Evolutionary conservation across 2,329 filamentous ascomycete species (phyloP), one percentile per base, ranked within the genome.

Genomic region (Neonectria sp.): DNA sequence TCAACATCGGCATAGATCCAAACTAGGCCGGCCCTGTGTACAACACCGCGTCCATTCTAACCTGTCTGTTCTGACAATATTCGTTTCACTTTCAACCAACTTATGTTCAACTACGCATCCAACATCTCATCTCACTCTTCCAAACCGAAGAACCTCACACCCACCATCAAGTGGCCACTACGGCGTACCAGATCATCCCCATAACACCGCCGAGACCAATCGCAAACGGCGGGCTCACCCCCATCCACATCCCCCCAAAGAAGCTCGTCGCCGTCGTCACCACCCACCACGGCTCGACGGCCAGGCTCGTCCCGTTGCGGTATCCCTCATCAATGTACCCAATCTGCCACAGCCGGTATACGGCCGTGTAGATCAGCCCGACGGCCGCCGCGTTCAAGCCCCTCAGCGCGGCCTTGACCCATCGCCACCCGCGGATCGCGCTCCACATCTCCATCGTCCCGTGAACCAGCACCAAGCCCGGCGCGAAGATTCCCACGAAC

Each of bases 301-400:
- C 88, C 51, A 91, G 74, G 70, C 86, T 89, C 53, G 81, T 84
- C 0, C 89, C 89, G 2, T 75, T 74, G 63, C 82, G 79, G 21
- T 82, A 84, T 0, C 81, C 80, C 25, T 85, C 79, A 13, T 86
- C 87, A 6, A 92, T 78, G 66, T 85, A 90, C 0, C 90, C 90
- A 71, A 91, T 86, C 78, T 90, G 83, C 87, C 88, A 91, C 8
- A 91, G 78, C 3, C 88, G 81, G 68, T 91, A 91, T 1, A 92
- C 89, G 0, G 89, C 90, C 0, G 89, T 91, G 60, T 89, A 92
- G 0, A 91, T 87, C 40, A 91, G 71, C 0, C 89, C 89, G 0
- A 91, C 87, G 0, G 90, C 90, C 0, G 82, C 83, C 0, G 89
- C 88, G 73, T 91, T 91, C 6, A 91, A 77, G 0, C 90, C 89